Evolutionary conservation across 2,329 filamentous ascomycete genomes (phyloP).

Genomic region (Sclerotinia subarctica): DNA sequence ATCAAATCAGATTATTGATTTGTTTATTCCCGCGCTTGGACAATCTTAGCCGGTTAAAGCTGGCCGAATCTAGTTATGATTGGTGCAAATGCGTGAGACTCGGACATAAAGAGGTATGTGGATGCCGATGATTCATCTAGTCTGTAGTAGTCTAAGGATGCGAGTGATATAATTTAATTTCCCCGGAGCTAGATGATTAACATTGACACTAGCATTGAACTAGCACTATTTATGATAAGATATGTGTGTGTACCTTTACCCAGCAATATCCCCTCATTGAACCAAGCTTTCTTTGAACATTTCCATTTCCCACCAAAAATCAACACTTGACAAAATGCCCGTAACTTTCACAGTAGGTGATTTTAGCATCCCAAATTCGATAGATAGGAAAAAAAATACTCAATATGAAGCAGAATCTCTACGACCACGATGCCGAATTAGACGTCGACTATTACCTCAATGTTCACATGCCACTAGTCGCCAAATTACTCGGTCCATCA

Average conservation of each 20-base stretch:
- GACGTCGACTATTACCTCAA: neutral
- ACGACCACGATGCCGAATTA: neutral
- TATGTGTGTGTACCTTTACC: neutral
- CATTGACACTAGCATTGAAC: no score
- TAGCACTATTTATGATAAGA: no score
- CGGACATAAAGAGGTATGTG: neutral
- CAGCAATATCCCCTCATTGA: neutral
- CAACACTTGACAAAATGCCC: no score
- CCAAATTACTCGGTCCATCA: neutral
- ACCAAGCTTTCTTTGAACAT: neutral
- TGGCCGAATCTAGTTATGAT: neutral
- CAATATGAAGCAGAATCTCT: no score
- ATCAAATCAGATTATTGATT: accelerated
- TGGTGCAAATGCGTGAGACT: neutral
- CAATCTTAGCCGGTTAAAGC: neutral
- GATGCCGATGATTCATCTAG: neutral
- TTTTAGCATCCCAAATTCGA: neutral
- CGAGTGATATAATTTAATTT: neutral
- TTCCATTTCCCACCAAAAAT: no score
- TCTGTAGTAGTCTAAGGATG: neutral
- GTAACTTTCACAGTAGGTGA: no score
- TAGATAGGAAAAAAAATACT: no score
- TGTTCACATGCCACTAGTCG: neutral
- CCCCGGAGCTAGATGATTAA: neutral
- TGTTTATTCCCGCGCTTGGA: neutral